Evolutionary conservation across 129 eudicot genomes (phyloP).

Genomic region (Pittosporum tobira): DNA sequence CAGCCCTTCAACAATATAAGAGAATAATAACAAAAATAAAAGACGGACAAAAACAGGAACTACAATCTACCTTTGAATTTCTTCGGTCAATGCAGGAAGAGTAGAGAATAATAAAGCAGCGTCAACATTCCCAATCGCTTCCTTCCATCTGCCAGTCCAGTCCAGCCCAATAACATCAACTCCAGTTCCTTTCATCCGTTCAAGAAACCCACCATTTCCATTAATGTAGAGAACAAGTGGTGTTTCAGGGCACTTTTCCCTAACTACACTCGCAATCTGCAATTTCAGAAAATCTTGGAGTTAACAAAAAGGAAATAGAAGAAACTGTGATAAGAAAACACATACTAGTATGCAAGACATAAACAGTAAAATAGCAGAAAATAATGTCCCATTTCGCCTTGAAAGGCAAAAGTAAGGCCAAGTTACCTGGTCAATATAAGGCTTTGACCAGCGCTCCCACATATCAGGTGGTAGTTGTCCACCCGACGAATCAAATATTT

Average conservation of each 20-base stretch:
- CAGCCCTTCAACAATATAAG: background rate
- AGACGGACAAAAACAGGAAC: background rate
- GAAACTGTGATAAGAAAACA: conserved; percentile 2
- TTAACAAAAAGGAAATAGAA: conserved; percentile 5
- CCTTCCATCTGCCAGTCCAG: conserved; percentile 99
- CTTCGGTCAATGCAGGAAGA: conserved; percentile 76
- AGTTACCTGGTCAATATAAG: conserved; percentile 78
- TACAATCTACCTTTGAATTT: conserved; percentile 54
- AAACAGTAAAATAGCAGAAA: background rate
- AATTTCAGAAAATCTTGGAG: conserved; percentile 5
- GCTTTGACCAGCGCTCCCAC: conserved; percentile 99
- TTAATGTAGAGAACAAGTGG: conserved; percentile 90
- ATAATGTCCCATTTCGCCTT: background rate
- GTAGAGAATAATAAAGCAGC: conserved; percentile 79
- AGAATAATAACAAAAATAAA: too few species aligned
- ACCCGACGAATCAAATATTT: conserved; percentile 97
- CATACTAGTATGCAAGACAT: background rate
- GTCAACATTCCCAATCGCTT: conserved; percentile 83
- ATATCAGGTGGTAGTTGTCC: conserved; percentile 90
- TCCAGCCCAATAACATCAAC: conserved; percentile 96
- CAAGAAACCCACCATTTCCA: conserved; percentile 95
- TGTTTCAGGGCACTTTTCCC: conserved; percentile 66
- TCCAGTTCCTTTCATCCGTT: conserved; percentile 82
- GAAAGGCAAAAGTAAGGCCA: background rate
- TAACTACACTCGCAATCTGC: conserved; percentile 73